Evolutionary conservation across 331 rosid genomes (phyloP).

Genomic region (Malus hybrid): DNA sequence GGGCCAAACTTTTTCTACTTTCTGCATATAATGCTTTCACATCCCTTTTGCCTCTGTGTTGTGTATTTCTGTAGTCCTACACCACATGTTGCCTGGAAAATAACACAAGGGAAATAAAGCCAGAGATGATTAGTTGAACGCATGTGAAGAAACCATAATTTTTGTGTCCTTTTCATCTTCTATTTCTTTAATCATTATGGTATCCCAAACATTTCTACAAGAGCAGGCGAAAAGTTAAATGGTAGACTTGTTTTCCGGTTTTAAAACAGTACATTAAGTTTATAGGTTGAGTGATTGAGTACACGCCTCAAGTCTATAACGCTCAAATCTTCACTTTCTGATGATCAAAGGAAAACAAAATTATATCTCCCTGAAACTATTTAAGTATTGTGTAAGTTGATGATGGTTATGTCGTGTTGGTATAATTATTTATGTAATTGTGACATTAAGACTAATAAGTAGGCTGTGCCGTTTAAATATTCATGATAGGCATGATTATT

Average conservation of each 20-base stretch:
- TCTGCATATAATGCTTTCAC: neutral
- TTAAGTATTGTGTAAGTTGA: neutral
- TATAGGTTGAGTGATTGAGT: neutral
- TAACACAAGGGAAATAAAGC: neutral
- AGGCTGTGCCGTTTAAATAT: neutral
- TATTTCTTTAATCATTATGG: neutral
- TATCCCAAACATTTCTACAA: neutral
- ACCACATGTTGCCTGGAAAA: slow-evolving; percentile 9
- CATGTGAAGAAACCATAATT: neutral
- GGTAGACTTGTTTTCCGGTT: neutral
- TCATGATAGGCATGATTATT: neutral
- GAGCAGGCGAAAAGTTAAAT: neutral
- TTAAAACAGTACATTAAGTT: neutral
- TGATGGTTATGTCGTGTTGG: neutral
- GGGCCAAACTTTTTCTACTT: neutral
- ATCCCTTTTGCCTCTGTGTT: neutral
- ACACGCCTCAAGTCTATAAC: neutral
- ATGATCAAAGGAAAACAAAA: neutral
- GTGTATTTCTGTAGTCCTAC: neutral
- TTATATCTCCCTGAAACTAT: neutral
- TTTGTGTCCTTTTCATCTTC: neutral
- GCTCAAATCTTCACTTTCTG: neutral
- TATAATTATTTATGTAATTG: neutral
- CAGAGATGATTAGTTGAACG: neutral
- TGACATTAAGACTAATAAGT: neutral